Conservation (phyloP, 1,139 yeast species). For the Taiozyma onychis region DNA sequence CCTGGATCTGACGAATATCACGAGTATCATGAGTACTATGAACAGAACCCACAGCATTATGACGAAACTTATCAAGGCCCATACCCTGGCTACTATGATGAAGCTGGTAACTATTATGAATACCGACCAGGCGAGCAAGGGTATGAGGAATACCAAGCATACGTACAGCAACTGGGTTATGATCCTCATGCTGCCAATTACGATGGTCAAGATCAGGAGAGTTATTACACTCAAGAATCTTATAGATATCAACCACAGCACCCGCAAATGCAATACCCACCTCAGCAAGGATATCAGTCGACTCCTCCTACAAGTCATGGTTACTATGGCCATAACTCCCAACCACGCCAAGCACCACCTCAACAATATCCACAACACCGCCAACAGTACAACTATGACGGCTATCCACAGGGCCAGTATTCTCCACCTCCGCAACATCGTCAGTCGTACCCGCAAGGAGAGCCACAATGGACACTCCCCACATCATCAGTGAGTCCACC, state of each 20-base stretch:
- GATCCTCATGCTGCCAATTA: not conserved
- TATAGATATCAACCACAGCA: not conserved
- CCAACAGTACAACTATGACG: not conserved
- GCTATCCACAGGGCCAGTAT: not conserved
- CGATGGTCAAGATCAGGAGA: not conserved
- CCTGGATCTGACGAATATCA: not conserved
- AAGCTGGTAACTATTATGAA: not conserved
- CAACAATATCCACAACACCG: not conserved
- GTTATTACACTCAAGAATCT: not conserved
- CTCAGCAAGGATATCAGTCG: not conserved
- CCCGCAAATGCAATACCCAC: not conserved
- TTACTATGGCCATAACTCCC: not conserved
- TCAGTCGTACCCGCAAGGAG: not conserved
- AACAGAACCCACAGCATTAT: not conserved
- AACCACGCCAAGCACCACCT: not conserved
- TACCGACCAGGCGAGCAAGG: not conserved
- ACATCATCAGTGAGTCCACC: conserved; percentile 1
- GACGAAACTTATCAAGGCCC: not conserved
- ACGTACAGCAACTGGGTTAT: not conserved
- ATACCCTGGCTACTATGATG: not conserved
- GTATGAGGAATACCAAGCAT: not conserved
- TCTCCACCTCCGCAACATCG: conserved; percentile 2
- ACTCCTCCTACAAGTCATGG: not conserved
- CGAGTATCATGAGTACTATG: not conserved
- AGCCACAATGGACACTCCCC: not conserved